These are phyloP conservation scores for Baorangia bicolor DNA, from an alignment of 768 basidiomycete genomes.

Conservation along the genomic window DNA sequence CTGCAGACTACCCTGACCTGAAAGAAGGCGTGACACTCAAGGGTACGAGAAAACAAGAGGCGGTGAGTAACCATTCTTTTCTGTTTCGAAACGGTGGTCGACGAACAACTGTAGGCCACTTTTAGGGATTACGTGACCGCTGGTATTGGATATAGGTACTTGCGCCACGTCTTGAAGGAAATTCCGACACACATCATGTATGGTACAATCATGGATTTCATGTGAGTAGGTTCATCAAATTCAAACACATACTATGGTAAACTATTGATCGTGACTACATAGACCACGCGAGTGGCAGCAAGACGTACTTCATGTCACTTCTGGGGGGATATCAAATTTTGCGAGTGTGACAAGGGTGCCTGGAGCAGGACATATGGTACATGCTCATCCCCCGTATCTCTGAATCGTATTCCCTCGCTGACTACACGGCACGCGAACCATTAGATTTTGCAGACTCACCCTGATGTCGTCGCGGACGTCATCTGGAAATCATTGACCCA, in stretches of 20 bases:
- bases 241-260: not conserved
- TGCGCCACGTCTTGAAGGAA: not conserved
- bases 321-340: slow-evolving; percentile 1
- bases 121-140: no score
- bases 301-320: not conserved
- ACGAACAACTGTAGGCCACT: no score
- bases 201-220: not conserved
- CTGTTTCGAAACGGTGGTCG: no score
- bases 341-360: not conserved
- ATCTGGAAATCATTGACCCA: slow-evolving; percentile 5
- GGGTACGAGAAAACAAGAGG: not conserved
- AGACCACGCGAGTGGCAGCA: slow-evolving; percentile 1
- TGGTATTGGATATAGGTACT: no score
- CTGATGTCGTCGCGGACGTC: not conserved
- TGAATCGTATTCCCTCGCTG: not conserved
- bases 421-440: no score
- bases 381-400: not conserved
- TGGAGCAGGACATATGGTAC: not conserved
- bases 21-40: slow-evolving; percentile 4
- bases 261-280: not conserved
- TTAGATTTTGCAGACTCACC: not conserved
- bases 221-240: no score
- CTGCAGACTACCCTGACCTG: slow-evolving; percentile 1
- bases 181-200: not conserved
- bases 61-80: not conserved